Base-by-base conservation (phyloP, 2,329 filamentous ascomycete species). In the Clonostachys rhizophaga region DNA sequence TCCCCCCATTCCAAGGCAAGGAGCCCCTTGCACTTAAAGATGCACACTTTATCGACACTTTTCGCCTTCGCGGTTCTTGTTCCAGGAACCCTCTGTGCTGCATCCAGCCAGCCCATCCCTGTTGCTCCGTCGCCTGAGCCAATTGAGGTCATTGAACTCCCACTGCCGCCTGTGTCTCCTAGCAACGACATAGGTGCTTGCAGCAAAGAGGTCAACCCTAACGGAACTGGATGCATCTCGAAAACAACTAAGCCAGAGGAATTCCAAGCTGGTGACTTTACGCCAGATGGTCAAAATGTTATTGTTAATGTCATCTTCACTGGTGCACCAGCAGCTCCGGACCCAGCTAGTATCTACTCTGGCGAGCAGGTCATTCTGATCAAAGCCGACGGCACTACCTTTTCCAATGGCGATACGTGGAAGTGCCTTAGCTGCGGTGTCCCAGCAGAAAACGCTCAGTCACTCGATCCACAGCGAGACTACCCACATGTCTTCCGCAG, bases 401-500 rank as follows among this genome's bases (percentile, higher is more conserved):
- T 74, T 42, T 45, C 59, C 1, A 71, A 68, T 45, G 70, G 71
- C 2, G 68, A 72, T 49, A 41, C 63, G 0, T 75, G 70, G 69
- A 74, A 71, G 51, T 74, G 71, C 48, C 42, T 75, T 14, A 74
- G 62, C 35, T 37, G 35, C 35, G 35, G 35, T 16, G n/a, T 37
- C 35, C 35, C 35, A 12, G 12, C 35, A 12, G 35, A 37, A 16
- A 12, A 37, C 35, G 12, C 12, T 5, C 12, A 13, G 35, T 12
- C 12, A 12, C 12, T 37, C 12, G n/a, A 12, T 12, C 35, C 12
- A 12, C 12, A 13, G 35, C 35, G 12, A 12, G 35, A 37, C 35
- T 37, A 37, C 35, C 35, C 35, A 16, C 35, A 37, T 4, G 12
- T 16, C 35, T 37, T 37, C n/a, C 12, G n/a, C 35, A 16, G n/a